phyloP scores from a whole-genome alignment of 73 alveolate species.

The Diophrys appendiculata region DNA sequence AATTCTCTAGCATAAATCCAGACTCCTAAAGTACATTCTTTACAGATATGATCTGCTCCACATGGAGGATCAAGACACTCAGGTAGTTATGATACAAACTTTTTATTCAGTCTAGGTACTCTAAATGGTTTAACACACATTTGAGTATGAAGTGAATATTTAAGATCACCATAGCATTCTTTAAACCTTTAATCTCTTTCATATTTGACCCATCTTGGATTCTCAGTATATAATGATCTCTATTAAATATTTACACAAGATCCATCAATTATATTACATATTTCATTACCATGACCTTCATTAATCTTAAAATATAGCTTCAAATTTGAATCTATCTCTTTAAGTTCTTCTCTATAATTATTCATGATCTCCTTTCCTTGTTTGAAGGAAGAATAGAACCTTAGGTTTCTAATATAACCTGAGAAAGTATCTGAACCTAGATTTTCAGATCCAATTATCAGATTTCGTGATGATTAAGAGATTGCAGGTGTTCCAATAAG shows the following conservation, averaged over 20 bases:
- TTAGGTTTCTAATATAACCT: no score
- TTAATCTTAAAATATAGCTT: no score
- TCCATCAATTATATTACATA: not conserved
- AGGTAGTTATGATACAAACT: no score
- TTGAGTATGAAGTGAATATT: not conserved
- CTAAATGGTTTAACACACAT: not conserved
- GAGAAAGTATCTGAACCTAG: no score
- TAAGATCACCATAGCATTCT: not conserved
- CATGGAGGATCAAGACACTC: not conserved
- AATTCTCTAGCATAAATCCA: not conserved
- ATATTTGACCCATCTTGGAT: not conserved
- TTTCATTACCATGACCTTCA: not conserved
- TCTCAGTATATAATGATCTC: not conserved
- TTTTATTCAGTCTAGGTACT: not conserved
- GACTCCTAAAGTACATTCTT: not conserved
- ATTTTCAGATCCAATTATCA: no score
- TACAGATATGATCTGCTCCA: not conserved
- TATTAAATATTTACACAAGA: not conserved
- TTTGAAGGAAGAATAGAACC: no score
- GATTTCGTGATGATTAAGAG: no score
- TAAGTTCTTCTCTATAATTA: no score
- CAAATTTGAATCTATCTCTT: no score
- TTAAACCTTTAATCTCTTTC: not conserved
- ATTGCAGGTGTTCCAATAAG: no score
- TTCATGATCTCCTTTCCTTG: no score